Evolutionary conservation across 352 stramenopile genomes (phyloP), one percentile per base, ranked within the genome.

Genomic region (Phytophthora palmivora): DNA sequence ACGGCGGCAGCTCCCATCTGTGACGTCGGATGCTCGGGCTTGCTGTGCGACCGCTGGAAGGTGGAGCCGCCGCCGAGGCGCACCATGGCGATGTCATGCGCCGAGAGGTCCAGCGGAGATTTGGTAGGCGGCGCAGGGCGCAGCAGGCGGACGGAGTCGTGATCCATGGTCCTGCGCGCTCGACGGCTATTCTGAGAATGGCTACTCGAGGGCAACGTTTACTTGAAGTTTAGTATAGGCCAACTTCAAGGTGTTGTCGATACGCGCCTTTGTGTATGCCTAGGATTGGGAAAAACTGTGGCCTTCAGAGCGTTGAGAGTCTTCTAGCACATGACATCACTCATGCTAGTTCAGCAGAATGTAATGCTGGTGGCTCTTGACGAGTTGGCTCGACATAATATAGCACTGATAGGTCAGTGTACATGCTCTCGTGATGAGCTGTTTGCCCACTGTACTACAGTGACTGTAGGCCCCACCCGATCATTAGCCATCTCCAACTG

Each of bases 1-100:
- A 88, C 81, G 15, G 77, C 74, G 15, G 45, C 52, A 4, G 71
- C 76, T 15, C 71, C 79, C 67, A 88, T 80, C 58, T 85, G 59
- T 4, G 76, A 88, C 64, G 79, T 88, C 53, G 79, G 79, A 43
- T 82, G 58, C 58, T 88, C 79, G 0, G 79, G 79, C 14, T 88
- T 77, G 37, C 74, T 85, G 47, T 84, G 61, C 42, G 74, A 83
- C 4, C 79, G 75, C 14, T 77, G 73, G 49, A 87, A 87, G 15
- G 67, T 72, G 33, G 60, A 64, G 26, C 41, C 52, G 41, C 50
- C 33, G 48, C 45, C 48, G 26, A 80, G 53, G 32, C 54, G 58
- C 57, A 81, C 72, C 26, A 70, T 58, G 15, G 60, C 68, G 33
- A 76, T 22, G 49, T 78, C 69, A 24, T 73, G 68, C 22, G 61